Conservation (phyloP, 176 grass and related monocot genomes). For the Sorghum bicolor region Sorghum_bicolor_NCBIv3 NC_012878.2:52966001-52966500, state of each 20-base stretch:
- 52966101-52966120: not conserved
- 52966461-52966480: conserved; percentile 38
- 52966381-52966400: not conserved
- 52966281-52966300: not conserved
- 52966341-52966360: conserved; percentile 29
- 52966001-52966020: not conserved
- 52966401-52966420: not conserved
- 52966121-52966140: not conserved
- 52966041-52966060: not conserved
- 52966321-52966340: not conserved
- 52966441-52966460: not conserved
- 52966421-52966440: not conserved
- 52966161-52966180: not conserved
- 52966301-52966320: conserved; percentile 31
- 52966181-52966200: not conserved
- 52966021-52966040: not conserved
- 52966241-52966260: not conserved
- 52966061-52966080: not conserved
- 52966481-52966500: conserved; percentile 30
- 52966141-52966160: not conserved
- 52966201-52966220: not conserved
- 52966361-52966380: not conserved
- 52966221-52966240: not conserved
- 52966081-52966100: not conserved
- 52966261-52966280: not conserved